Evolutionary conservation across 1,284 basidiomycete species (phyloP).

Genomic region (Hypsizygus ulmarius): DNA sequence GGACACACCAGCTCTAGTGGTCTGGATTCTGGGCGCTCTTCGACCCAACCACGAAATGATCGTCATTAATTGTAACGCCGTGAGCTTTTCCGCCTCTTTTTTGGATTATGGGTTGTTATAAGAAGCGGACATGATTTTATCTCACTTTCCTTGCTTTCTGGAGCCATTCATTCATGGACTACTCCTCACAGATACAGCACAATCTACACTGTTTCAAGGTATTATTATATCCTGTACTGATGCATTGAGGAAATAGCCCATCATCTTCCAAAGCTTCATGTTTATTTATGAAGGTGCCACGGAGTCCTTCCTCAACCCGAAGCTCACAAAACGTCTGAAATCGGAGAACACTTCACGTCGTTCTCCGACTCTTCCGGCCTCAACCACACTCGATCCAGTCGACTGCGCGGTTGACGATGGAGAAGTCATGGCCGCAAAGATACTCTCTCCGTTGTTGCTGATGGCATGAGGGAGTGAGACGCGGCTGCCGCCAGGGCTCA

Average conservation of each 20-base stretch:
- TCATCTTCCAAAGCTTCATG: neutral
- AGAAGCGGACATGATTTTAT: too few relatives aligned
- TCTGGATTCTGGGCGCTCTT: too few relatives aligned
- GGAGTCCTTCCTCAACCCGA: conserved; percentile 74
- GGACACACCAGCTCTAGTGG: conserved; percentile 22
- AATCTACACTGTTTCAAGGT: too few relatives aligned
- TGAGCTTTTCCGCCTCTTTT: too few relatives aligned
- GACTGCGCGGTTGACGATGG: conserved; percentile 58
- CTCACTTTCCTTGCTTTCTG: too few relatives aligned
- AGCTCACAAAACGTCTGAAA: conserved; percentile 80
- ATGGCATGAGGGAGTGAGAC: conserved; percentile 46
- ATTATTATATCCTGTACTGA: too few relatives aligned
- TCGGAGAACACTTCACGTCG: conserved; percentile 82
- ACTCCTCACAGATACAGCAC: too few relatives aligned
- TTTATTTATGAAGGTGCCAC: conserved; percentile 35
- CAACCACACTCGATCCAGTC: conserved; percentile 42
- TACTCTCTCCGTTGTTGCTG: conserved; percentile 34
- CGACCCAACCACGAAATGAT: too few relatives aligned
- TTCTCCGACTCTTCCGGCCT: conserved; percentile 31
- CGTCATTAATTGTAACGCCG: too few relatives aligned
- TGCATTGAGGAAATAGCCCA: too few relatives aligned
- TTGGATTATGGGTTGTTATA: too few relatives aligned
- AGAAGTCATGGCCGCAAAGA: conserved; percentile 52
- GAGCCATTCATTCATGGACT: too few relatives aligned
- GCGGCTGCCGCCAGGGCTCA: conserved; percentile 59